Conservation (phyloP, 2,329 filamentous ascomycete genomes). For the Cladosporium sp. region DNA sequence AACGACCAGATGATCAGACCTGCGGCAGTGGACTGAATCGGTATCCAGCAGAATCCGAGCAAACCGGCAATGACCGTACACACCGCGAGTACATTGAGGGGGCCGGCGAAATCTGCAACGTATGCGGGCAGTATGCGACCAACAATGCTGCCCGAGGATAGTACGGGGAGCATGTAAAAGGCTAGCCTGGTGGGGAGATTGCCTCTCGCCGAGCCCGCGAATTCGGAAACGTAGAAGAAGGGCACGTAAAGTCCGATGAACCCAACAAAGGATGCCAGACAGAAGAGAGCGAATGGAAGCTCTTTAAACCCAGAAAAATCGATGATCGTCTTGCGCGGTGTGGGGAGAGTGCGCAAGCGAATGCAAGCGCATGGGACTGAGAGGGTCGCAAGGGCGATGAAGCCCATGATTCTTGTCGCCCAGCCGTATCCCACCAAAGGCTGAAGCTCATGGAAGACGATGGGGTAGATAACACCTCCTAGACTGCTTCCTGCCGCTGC, state of each 20-base stretch:
- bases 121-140: conserved; percentile 41
- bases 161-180: conserved; percentile 34
- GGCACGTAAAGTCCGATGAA: conserved; percentile 38
- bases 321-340: conserved; percentile 35
- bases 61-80: conserved; percentile 40
- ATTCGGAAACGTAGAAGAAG: conserved; percentile 38
- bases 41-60: conserved; percentile 52
- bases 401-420: conserved; percentile 48
- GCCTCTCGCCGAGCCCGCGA: conserved; percentile 24
- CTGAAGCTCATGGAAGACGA: conserved; percentile 26
- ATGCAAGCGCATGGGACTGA: conserved; percentile 19
- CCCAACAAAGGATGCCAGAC: conserved; percentile 25
- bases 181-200: conserved; percentile 17
- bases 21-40: conserved; percentile 35
- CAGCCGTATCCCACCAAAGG: conserved; percentile 48
- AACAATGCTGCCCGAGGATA: conserved; percentile 32
- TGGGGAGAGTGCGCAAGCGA: conserved; percentile 21
- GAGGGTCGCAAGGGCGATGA: conserved; percentile 32
- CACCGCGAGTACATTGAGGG: conserved; percentile 45
- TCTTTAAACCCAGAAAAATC: conserved; percentile 35
- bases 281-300: conserved; percentile 30
- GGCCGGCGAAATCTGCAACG: conserved; percentile 50
- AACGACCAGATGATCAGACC: conserved; percentile 29
- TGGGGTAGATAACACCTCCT: conserved; percentile 16
- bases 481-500: conserved; percentile 37